A percentile compares a stretch with the other conserved stretches of the same genome.
Evolutionary conservation across 371 early-diverging fungal genomes (phyloP).

Genomic region (Circinella minor): DNA sequence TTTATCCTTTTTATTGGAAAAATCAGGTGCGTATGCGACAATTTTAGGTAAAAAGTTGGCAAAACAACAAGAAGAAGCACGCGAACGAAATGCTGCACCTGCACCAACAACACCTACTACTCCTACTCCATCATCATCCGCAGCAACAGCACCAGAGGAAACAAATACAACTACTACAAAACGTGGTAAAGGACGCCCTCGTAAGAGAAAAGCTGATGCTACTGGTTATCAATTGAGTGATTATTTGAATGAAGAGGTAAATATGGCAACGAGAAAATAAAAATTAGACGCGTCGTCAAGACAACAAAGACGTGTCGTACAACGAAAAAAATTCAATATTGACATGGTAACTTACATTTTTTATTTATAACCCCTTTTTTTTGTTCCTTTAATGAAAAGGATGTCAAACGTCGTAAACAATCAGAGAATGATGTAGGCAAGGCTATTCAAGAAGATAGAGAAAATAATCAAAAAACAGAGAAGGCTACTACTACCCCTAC

Average conservation of each 20-base stretch:
- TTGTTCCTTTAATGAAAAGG: constrained; percentile 20
- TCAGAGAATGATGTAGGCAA: constrained; percentile 35
- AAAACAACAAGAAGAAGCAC: constrained; percentile 74
- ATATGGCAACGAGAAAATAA: not conserved
- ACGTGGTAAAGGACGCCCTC: constrained; percentile 24
- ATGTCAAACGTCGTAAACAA: constrained; percentile 48
- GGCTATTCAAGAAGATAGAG: constrained; percentile 37
- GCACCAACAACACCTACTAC: constrained; percentile 13
- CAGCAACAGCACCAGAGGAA: not conserved
- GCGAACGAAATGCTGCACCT: constrained; percentile 50
- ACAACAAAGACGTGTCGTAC: too few relatives aligned
- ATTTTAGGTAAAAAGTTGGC: constrained; percentile 82
- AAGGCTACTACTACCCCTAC: constrained; percentile 25
- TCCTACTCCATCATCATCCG: not conserved
- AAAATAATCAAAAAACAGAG: not conserved
- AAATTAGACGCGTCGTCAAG: too few relatives aligned
- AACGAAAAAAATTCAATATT: too few relatives aligned
- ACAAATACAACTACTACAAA: constrained; percentile 20
- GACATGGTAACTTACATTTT: too few relatives aligned
- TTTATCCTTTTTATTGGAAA: constrained; percentile 80
- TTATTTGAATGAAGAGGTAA: constrained; percentile 62
- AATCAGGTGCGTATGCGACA: constrained; percentile 81
- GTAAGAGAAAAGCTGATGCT: constrained; percentile 51
- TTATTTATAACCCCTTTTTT: too few relatives aligned
- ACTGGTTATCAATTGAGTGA: constrained; percentile 61